Evolutionary conservation across 768 basidiomycete species (phyloP).

Genomic region (Lentinula sp.): DNA sequence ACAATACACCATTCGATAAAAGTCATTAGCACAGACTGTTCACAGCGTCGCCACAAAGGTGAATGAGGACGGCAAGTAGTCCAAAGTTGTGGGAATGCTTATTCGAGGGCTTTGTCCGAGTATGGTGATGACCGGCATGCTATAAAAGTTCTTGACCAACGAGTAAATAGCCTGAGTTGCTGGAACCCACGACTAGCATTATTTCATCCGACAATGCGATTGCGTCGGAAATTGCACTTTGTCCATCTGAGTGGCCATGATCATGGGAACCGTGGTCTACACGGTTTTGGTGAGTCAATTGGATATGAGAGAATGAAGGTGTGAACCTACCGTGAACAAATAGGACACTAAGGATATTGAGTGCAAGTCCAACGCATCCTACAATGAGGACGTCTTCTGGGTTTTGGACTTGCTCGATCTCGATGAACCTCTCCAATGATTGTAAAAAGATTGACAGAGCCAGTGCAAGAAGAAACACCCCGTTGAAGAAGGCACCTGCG

Average conservation of each 20-base stretch:
- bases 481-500: constrained; percentile 48
- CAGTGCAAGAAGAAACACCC: constrained; percentile 45
- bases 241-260: constrained; percentile 28
- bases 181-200: background rate
- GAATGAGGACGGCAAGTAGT: constrained; percentile 40
- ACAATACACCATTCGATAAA: background rate
- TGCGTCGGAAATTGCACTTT: constrained; percentile 1
- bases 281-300: background rate
- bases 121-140: constrained; percentile 48
- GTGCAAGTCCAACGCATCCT: constrained; percentile 37
- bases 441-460: constrained; percentile 48
- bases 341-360: constrained; percentile 42
- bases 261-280: constrained; percentile 32
- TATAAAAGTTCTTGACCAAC: constrained; percentile 10
- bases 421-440: constrained; percentile 48
- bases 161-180: background rate
- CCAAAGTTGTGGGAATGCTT: constrained; percentile 28
- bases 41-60: constrained; percentile 47
- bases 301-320: background rate
- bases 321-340: constrained; percentile 33
- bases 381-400: constrained; percentile 26
- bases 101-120: constrained; percentile 27
- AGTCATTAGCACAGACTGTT: constrained; percentile 32
- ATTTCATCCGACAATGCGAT: constrained; percentile 5
- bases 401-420: constrained; percentile 24